Evolutionary conservation across 192 early-diverging fungal genomes (phyloP).

Genomic region (Chytriomyces hyalinus): DNA sequence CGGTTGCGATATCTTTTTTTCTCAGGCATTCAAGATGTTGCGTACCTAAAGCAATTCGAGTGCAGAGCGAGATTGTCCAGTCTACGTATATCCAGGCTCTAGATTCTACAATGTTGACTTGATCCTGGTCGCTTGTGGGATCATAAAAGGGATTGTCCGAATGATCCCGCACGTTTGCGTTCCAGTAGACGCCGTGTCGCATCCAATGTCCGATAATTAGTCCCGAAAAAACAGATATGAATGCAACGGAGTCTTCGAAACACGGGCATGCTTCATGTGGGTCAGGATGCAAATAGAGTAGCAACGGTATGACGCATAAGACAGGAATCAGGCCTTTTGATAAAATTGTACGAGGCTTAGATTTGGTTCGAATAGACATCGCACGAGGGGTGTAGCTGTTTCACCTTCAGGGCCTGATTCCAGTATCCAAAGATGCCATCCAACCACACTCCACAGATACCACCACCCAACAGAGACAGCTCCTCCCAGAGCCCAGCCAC

Average conservation of each 20-base stretch:
- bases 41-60: no score
- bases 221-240: slow-evolving; percentile 68
- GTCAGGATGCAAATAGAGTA: slow-evolving; percentile 57
- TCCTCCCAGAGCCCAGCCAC: slow-evolving; percentile 71
- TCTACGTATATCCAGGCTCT: no score
- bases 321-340: neutral
- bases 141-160: no score
- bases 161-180: neutral
- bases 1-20: no score
- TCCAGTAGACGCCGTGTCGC: slow-evolving; percentile 3
- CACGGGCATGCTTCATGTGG: slow-evolving; percentile 76
- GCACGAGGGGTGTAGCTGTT: neutral
- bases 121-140: no score
- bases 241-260: slow-evolving; percentile 75
- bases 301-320: slow-evolving; percentile 21
- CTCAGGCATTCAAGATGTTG: no score
- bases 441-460: slow-evolving; percentile 44
- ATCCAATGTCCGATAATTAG: slow-evolving; percentile 63
- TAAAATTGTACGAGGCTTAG: slow-evolving; percentile 7
- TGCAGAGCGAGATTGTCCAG: no score
- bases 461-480: slow-evolving; percentile 63
- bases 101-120: no score
- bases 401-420: neutral
- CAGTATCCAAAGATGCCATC: slow-evolving; percentile 15
- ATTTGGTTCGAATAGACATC: neutral